Evolutionary conservation across 768 basidiomycete species (phyloP), one percentile per base, ranked within the genome.

Genomic region (Astraeus odoratus): DNA sequence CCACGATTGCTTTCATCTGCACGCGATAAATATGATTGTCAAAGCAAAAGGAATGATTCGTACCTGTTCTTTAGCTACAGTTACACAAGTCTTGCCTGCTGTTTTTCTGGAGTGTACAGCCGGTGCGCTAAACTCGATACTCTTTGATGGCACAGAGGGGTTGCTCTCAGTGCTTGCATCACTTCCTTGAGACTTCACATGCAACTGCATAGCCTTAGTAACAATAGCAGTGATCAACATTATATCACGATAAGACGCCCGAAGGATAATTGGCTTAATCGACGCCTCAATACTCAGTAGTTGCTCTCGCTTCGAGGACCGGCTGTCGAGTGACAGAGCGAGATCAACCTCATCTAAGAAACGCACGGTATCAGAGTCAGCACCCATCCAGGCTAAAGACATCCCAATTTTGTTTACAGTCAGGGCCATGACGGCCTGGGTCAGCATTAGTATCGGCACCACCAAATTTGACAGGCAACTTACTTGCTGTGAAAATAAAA

Each of bases 171-270:
- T 43, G 8, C 20, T 16, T 3, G 26, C 42, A 33, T 44, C 34
- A 34, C 58, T 51, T 22, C 51, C 60, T 53, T 68, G 75, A 39
- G 67, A 75, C 38, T 26, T 50, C 42, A 67, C 65, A 51, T 88
- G 92, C n/a, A 92, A 71, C 46, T 85, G 83, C 27, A 89, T 66
- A 0, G 92, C 96, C 50, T 84, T 90, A 60, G 91, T 90, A 54
- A 88, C 75, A 50, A 95, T 94, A 3, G 80, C 69, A 37, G 76
- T 81, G 52, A 98, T 97, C 51, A 98, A 76, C 52, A 78, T 80
- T 61, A 98, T 89, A 59, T 99, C 96, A 16, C 90, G 80, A 57
- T 93, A 92, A 0, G 95, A 97, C n/a, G 91, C 91, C 20, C 96
- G 78, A 62, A 99, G 84, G 43, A 97, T 77, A 53, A 99, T 76